Base-by-base conservation (phyloP, 2,329 filamentous ascomycete genomes). In the Calonectria multiphialidica region DNA sequence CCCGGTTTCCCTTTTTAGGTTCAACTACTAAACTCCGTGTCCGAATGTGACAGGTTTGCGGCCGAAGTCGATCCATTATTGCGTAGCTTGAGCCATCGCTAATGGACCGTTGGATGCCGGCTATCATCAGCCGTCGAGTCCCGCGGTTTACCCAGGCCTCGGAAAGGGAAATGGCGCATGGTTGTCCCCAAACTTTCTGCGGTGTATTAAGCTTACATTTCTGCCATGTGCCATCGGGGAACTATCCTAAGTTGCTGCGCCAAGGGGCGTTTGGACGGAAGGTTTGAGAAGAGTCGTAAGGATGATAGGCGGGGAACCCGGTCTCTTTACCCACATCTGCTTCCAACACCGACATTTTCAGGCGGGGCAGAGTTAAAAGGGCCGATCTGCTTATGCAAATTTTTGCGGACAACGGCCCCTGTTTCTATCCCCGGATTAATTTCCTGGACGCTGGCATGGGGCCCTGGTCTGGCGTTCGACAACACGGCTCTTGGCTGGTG, bases 231-330 rank as follows among this genome's bases (percentile, higher is more conserved):
- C 21, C 53, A 37, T 12, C 53, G 53, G 53, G 53, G 53, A 59
- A 59, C 37, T 59, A 18, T 25, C 53, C 53, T 33, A 59, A 59
- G 53, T 40, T 13, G 53, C 53, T 40, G 50, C 7, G 53, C 53
- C 53, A 59, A 59, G 53, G 40, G 33, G 6, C 12, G 13, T 40
- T 21, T 59, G 33, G 53, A 10, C 18, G 21, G 35, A 42, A 59
- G 21, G 23, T 18, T 40, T 23, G 33, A 59, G 53, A 40, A 25
- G 21, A 10, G 6, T 2, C 37, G 30, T 6, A 33, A 18, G 53
- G 33, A 35, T 59, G 53, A 59, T 30, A 59, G 53, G 53, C 53
- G 53, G 53, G 53, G 53, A 59, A 59, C 53, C 53, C 23, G 53
- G 53, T 59, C 53, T 16, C 37, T 21, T 59, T 37, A 40, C 53